phyloP scores from a whole-genome alignment of 1,139 yeast genomes.

The Saccharomyces hybrid region DNA sequence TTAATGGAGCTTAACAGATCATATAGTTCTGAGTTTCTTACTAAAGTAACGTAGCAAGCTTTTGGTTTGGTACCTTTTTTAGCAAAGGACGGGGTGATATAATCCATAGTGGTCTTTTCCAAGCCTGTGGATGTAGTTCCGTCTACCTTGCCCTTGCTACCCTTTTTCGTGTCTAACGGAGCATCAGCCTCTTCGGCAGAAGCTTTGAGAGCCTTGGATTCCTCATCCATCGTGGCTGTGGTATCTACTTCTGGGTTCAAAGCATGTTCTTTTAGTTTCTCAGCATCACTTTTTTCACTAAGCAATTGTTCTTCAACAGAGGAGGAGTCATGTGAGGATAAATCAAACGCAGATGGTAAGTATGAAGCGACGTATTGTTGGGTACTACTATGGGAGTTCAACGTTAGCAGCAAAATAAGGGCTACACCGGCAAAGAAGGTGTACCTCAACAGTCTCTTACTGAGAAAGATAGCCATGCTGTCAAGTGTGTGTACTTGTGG shows the following conservation, averaged over 20 bases:
- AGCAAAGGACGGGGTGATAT: constrained; percentile 9
- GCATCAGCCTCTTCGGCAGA: constrained; percentile 4
- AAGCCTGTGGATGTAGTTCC: too few relatives aligned
- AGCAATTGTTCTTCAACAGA: neutral
- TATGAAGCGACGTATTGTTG: constrained; percentile 1
- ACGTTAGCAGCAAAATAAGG: constrained; percentile 5
- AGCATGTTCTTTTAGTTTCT: neutral
- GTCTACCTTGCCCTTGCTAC: too few relatives aligned
- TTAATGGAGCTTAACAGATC: constrained; percentile 43
- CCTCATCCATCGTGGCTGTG: neutral
- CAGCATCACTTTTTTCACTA: neutral
- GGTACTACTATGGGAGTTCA: constrained; percentile 6
- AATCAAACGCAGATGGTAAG: constrained; percentile 2
- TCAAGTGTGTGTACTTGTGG: neutral
- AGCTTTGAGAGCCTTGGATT: constrained; percentile 3
- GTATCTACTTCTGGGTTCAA: neutral
- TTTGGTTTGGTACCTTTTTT: constrained; percentile 33
- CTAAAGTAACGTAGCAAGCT: constrained; percentile 65
- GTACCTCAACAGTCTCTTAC: constrained; percentile 13
- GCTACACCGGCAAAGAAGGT: constrained; percentile 4
- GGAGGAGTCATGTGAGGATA: neutral
- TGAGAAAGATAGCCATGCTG: constrained; percentile 12
- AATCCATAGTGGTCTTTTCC: constrained; percentile 4
- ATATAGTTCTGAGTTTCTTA: constrained; percentile 57
- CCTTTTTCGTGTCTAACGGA: constrained; percentile 1